A percentile compares a stretch with the other conserved stretches of the same genome.
phyloP scores from a whole-genome alignment of 805 yeast genomes.

The Candida manassasensis region DNA sequence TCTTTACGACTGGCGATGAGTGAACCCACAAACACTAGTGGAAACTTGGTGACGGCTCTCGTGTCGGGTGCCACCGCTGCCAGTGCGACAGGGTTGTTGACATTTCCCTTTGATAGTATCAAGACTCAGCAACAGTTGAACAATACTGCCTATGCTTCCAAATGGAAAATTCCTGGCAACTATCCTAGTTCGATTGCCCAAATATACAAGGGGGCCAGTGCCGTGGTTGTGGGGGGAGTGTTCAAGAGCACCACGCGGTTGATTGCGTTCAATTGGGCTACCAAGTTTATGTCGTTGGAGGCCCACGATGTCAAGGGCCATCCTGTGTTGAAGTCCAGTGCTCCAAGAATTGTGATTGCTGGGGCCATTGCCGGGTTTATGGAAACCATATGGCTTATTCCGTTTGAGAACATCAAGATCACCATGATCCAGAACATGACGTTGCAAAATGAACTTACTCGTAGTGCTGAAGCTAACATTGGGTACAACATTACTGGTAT shows the following conservation, averaged over 20 bases:
- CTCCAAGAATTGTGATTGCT: slow-evolving; percentile 79
- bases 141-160: slow-evolving; percentile 32
- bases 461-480: slow-evolving; percentile 14
- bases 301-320: slow-evolving; percentile 23
- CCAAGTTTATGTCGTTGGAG: slow-evolving; percentile 58
- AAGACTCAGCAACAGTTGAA: slow-evolving; percentile 63
- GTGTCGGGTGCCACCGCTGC: slow-evolving; percentile 62
- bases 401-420: slow-evolving; percentile 83
- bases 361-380: slow-evolving; percentile 78
- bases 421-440: slow-evolving; percentile 69
- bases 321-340: slow-evolving; percentile 56
- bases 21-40: slow-evolving; percentile 10
- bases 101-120: slow-evolving; percentile 69
- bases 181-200: slow-evolving; percentile 30
- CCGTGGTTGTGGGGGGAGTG: slow-evolving; percentile 70
- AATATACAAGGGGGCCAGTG: slow-evolving; percentile 59
- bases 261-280: slow-evolving; percentile 67
- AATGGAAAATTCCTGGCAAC: slow-evolving; percentile 31
- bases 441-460: slow-evolving; percentile 22
- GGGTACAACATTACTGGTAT: slow-evolving; percentile 25
- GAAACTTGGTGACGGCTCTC: slow-evolving; percentile 50
- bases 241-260: slow-evolving; percentile 72
- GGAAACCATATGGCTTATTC: slow-evolving; percentile 81
- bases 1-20: too few relatives aligned
- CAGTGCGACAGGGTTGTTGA: slow-evolving; percentile 53